phyloP scores from a whole-genome alignment of 805 yeast genomes.

The Isabelozyma pseudorhagii region DNA sequence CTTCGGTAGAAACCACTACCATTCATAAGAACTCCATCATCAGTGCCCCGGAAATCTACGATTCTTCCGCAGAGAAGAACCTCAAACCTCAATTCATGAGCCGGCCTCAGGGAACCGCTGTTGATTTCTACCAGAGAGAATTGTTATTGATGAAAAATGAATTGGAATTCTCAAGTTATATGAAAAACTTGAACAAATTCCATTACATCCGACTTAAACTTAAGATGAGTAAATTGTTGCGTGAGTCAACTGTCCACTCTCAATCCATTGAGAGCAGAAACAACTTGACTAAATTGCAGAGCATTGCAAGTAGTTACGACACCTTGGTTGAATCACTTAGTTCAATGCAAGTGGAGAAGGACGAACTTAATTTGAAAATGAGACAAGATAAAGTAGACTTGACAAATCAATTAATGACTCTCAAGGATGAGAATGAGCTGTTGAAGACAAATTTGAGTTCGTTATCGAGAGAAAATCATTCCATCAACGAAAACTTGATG shows the following conservation, averaged over 20 bases:
- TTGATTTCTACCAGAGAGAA: constrained; percentile 56
- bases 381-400: constrained; percentile 8
- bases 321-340: constrained; percentile 4
- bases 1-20: constrained; percentile 17
- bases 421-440: constrained; percentile 8
- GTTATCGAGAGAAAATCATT: constrained; percentile 6
- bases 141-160: constrained; percentile 56
- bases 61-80: too few species aligned
- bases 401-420: constrained; percentile 5
- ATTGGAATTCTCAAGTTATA: constrained; percentile 54
- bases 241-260: constrained; percentile 8
- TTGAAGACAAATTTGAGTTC: constrained; percentile 4
- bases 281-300: constrained; percentile 4
- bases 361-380: constrained; percentile 2
- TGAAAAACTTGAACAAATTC: constrained; percentile 45
- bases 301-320: constrained; percentile 5
- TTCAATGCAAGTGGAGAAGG: constrained; percentile 9
- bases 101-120: constrained; percentile 13
- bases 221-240: constrained; percentile 4
- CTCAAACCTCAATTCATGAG: not conserved
- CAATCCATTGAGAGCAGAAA: constrained; percentile 6
- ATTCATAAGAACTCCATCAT: constrained; percentile 11
- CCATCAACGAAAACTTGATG: constrained; percentile 4
- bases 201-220: constrained; percentile 15
- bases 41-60: not conserved